phyloP scores from a whole-genome alignment of 208 protist species.

The Leishmania arabica region DNA sequence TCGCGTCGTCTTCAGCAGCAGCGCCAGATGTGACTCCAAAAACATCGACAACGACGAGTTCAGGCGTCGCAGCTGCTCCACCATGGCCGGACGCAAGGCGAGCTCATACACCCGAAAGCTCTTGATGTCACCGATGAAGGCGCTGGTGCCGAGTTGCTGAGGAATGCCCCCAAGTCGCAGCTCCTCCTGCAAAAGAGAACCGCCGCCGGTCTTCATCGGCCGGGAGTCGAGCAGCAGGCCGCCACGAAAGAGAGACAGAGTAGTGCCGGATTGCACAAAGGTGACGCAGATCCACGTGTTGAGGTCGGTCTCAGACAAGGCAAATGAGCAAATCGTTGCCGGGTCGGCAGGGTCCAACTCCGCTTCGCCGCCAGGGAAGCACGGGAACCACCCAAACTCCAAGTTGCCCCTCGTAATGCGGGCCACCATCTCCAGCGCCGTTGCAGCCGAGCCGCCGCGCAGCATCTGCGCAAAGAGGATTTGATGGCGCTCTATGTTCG shows the following conservation, averaged over 20 bases:
- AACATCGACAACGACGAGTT: conserved; percentile 39
- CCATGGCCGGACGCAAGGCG: conserved; percentile 56
- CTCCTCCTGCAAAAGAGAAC: conserved; percentile 55
- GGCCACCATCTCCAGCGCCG: conserved; percentile 45
- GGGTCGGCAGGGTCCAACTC: conserved; percentile 11
- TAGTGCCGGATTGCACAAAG: conserved; percentile 61
- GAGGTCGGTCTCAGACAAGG: conserved; percentile 16
- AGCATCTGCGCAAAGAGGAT: conserved; percentile 72
- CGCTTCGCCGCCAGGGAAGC: conserved; percentile 21
- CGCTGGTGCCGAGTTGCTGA: conserved; percentile 31
- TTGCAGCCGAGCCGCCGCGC: conserved; percentile 1
- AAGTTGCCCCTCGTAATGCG: conserved; percentile 46
- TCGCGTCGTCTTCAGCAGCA: conserved; percentile 38
- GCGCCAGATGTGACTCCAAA: conserved; percentile 37
- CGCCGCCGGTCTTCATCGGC: conserved; percentile 24
- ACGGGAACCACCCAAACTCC: conserved; percentile 64
- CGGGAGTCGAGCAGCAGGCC: conserved; percentile 58
- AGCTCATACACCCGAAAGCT: conserved; percentile 70
- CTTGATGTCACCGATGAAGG: conserved; percentile 72
- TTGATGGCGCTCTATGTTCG: conserved; percentile 53
- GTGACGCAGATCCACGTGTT: conserved; percentile 70
- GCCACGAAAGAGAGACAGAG: conserved; percentile 64
- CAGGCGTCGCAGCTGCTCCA: conserved; percentile 48
- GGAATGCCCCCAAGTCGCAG: conserved; percentile 67
- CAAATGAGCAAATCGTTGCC: conserved; percentile 23